Base-by-base conservation (phyloP, 2,329 filamentous ascomycete species). In the Acrocalymma vagum region DNA sequence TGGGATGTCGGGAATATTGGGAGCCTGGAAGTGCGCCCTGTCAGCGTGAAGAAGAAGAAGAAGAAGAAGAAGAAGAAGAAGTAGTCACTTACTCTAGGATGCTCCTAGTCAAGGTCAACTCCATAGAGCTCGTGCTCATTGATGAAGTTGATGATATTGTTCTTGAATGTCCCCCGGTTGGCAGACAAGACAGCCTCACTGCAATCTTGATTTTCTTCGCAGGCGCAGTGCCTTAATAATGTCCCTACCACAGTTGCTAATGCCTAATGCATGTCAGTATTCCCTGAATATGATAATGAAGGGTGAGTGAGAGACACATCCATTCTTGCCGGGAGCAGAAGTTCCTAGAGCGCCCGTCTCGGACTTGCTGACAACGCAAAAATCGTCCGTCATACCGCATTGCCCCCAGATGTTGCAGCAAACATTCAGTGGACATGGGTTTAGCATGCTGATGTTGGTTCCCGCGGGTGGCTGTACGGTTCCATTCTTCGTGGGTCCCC, bases 61-160 rank as follows among this genome's bases (percentile, higher is more conserved):
- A 33, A 10, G 31, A 29, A 28, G n/a, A 10, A 26, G 7, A 29
- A 10, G 22, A 40, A 5, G n/a, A n/a, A 15, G 15, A 18, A 17
- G 17, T 11, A 29, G 23, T 17, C 16, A 41, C 31, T 37, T 29
- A 31, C 51, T 18, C 45, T 48, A 9, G 50, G 55, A 16, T 78
- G 77, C 38, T 77, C 75, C 77, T 76, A 80, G 48, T 78, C 74
- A 27, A 77, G 55, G 29, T 77, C 74, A 8, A 77, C 35, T 2
- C 67, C 68, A 35, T 70, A 63, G 1, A 67, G 48, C 6, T 47
- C 27, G 25, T 68, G 11, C 4, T 43, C 11, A 0, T 40, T 46
- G 2, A 65, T 10, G 27, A 67, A 67, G 3, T 33, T 20, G 9
- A 53, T 43, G 11, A 65, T 28, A 30, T 58, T 64, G n/a, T 29